Conservation (phyloP, 2,329 filamentous ascomycete genomes). For the Rachicladosporium sp. region DNA sequence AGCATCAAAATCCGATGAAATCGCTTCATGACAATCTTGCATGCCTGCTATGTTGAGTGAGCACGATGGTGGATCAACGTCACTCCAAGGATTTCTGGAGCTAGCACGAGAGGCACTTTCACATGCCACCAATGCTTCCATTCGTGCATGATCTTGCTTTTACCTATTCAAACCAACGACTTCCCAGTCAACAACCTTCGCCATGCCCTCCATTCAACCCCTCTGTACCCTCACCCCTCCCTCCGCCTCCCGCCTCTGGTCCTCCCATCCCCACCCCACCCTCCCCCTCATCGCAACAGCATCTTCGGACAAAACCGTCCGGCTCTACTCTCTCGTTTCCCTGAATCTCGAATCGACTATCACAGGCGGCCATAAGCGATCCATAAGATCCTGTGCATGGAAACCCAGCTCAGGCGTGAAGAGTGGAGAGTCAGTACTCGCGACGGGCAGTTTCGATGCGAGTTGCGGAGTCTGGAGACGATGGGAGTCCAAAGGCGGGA, state of each 20-base stretch:
- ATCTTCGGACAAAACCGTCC: slow-evolving; percentile 73
- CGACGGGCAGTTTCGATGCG: slow-evolving; percentile 87
- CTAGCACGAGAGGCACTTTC: too few species aligned
- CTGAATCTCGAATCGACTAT: slow-evolving; percentile 70
- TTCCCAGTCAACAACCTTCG: too few species aligned
- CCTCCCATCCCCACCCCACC: slow-evolving; percentile 70
- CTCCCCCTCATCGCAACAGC: slow-evolving; percentile 82
- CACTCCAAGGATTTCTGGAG: too few species aligned
- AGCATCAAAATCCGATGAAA: too few species aligned
- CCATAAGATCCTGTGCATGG: slow-evolving; percentile 77
- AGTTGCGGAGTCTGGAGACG: slow-evolving; percentile 58
- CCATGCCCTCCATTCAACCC: slow-evolving; percentile 23
- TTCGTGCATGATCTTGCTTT: too few species aligned
- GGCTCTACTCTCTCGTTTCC: slow-evolving; percentile 75
- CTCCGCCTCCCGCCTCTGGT: slow-evolving; percentile 61
- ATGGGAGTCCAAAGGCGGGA: slow-evolving; percentile 48
- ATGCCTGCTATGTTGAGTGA: too few species aligned
- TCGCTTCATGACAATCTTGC: too few species aligned
- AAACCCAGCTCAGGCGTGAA: slow-evolving; percentile 55
- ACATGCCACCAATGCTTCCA: too few species aligned
- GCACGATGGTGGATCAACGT: too few species aligned
- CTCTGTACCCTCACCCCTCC: slow-evolving; percentile 43
- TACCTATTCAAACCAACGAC: too few species aligned
- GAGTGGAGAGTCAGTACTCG: slow-evolving; percentile 63
- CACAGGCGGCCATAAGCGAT: slow-evolving; percentile 79